Base-by-base conservation (phyloP, 2,329 filamentous ascomycete genomes). In the Ophiostoma himal-ulmi region DNA sequence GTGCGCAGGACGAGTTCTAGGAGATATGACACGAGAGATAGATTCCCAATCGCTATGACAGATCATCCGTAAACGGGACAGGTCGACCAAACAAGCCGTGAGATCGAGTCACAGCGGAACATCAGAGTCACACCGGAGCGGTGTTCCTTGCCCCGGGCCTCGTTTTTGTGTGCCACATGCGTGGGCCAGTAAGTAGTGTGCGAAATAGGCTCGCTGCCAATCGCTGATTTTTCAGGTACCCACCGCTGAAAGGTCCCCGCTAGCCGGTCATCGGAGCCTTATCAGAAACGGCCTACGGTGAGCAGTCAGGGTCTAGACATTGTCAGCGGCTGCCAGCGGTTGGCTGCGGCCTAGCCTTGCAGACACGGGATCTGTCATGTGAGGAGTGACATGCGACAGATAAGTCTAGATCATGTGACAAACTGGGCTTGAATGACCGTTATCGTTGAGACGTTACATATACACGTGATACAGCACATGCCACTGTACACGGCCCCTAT, bases 251-350 rank as follows among this genome's bases (percentile, higher is more conserved):
- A 6, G 57, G 57, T 34, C 57, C 57, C 26, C 26, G 57, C 52
- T 39, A 6, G 52, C 36, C 54, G 60, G 30, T 52, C 54, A 69
- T 69, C 70, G 70, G 70, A 71, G 66, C 65, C 57, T 67, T n/a
- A 68, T 70, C 66, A 68, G 62, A 14, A 34, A 34, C 57, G 57
- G 17, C 5, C 6, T 26, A 62, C n/a, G 26, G 57, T 34, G 57
- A 34, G 26, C 26, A 57, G 11, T 39, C 36, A 39, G 62, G 62
- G 62, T 39, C 62, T 37, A 37, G 34, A 39, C 20, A 65, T 37
- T 36, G 30, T 36, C 30, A 64, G 60, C 34, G 34, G 60, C 34
- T 37, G 52, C 22, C 22, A 57, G 52, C 52, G 52, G 52, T 37
- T 64, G 30, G 20, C 60, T 22, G 20, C 36, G 11, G 36, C 60